Evolutionary conservation across 176 grass and related monocot genomes (phyloP), one percentile per base, ranked within the genome.

Genomic region (Paspalum vaginatum): DNA sequence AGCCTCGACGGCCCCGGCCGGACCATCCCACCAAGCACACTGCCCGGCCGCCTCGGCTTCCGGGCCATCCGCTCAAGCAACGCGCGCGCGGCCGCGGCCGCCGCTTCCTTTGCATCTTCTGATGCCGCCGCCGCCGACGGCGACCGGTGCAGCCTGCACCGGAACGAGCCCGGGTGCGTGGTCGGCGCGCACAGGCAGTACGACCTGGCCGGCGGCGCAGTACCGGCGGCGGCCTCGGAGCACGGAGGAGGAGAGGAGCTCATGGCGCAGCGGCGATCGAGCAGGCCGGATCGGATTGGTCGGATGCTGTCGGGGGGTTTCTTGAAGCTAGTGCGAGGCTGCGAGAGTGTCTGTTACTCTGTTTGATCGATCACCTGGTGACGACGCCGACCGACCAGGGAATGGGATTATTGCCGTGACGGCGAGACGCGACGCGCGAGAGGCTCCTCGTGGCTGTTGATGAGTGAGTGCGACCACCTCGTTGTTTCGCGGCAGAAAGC

Each of bases 161-260:
- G 68, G 84, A 94, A 91, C 42, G 92, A 94, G 21, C 89, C 89
- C n/a, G 86, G 86, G n/a, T 91, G 89, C 44, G 86, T 87, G 45
- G 92, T 94, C 50, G 86, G 86, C 67, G 92, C 82, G 78, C 92
- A 94, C 41, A 89, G 73, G 76, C 89, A 94, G 49, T 87, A 84
- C 3, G 32, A 3, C 85, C 67, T 89, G 26, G 46, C 54, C 40
- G 5, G 16, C 65, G 54, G 58, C 25, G 25, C 24, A 32, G 13
- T 22, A 15, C 25, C 25, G 25, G 12, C 59, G 59, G 0, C 39
- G 11, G 75, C 48, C 74, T 78, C 37, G 77, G 68, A 62, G 61
- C 69, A 83, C 46, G 61, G 59, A 40, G 79, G 18, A 44, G 79
- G 8, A 16, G 88, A 86, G 12, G 81, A 71, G 65, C 41, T 86